Percentiles rank a stretch among this genome's conserved stretches.
phyloP scores from a whole-genome alignment of 2,329 filamentous ascomycete genomes.

The Calonectria hongkongensis region DNA sequence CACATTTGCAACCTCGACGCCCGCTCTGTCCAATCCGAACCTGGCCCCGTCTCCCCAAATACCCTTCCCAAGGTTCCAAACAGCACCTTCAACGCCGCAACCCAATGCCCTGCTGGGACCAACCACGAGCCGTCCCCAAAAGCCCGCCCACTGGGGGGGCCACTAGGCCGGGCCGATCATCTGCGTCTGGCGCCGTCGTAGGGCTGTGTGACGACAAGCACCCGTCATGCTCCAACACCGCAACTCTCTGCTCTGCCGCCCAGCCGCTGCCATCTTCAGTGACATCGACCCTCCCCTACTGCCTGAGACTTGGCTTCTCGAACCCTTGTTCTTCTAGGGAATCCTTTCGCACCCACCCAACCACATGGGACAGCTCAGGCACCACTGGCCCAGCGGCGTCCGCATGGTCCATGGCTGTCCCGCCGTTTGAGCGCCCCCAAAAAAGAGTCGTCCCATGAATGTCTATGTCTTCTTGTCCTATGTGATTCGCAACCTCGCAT shows the following conservation, averaged over 20 bases:
- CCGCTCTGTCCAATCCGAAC: constrained; percentile 27
- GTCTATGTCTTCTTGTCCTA: not conserved
- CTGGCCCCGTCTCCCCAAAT: constrained; percentile 28
- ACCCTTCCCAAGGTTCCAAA: constrained; percentile 33
- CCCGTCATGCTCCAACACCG: constrained; percentile 36
- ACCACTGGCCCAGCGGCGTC: constrained; percentile 31
- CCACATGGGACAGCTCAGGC: constrained; percentile 39
- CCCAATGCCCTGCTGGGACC: constrained; percentile 36
- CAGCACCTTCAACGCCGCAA: constrained; percentile 28
- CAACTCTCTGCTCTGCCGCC: constrained; percentile 14
- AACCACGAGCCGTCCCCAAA: constrained; percentile 46
- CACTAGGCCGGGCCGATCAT: constrained; percentile 50
- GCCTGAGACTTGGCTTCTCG: constrained; percentile 14
- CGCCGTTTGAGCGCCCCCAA: constrained; percentile 3
- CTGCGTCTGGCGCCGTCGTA: constrained; percentile 52
- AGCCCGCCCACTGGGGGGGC: constrained; percentile 46
- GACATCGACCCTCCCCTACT: constrained; percentile 14
- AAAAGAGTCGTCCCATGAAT: too few relatives aligned
- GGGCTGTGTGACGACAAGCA: constrained; percentile 57
- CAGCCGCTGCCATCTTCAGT: constrained; percentile 27
- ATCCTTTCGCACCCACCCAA: constrained; percentile 38
- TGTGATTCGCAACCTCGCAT: constrained; percentile 21
- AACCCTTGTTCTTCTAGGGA: constrained; percentile 31
- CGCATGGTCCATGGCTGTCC: constrained; percentile 32
- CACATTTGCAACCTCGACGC: constrained; percentile 10